A percentile compares a stretch with the other conserved stretches of the same genome.
Conservation (phyloP, 306 rosid genomes). For the Begonia peltatifolia region DNA sequence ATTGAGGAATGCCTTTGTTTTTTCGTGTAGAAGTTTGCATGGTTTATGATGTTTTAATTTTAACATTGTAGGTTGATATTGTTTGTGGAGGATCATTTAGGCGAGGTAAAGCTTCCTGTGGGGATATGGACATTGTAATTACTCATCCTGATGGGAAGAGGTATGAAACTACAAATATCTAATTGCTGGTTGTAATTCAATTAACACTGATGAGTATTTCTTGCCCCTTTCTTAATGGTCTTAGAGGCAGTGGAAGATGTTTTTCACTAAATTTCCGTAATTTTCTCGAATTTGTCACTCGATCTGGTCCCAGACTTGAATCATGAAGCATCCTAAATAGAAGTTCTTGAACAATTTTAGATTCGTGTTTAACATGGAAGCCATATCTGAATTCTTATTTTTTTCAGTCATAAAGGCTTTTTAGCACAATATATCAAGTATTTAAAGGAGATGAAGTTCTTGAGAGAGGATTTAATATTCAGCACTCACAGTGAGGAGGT, state of each 20-base stretch:
- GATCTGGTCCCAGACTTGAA: not conserved
- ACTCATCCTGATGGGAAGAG: slow-evolving; percentile 91
- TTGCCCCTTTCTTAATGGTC: not conserved
- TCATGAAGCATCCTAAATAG: not conserved
- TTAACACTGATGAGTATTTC: not conserved
- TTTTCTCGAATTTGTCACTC: too few species aligned
- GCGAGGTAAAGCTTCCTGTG: slow-evolving; percentile 86
- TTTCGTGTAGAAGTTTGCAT: too few species aligned
- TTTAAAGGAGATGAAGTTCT: slow-evolving; percentile 70
- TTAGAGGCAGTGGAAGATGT: too few species aligned
- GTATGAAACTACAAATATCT: slow-evolving; percentile 14
- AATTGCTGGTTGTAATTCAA: too few species aligned
- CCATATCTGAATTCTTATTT: slow-evolving; percentile 6
- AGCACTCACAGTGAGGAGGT: slow-evolving; percentile 93
- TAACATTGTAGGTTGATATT: slow-evolving; percentile 36
- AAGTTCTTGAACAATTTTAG: too few species aligned
- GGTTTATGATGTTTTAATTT: not conserved
- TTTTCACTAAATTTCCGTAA: too few species aligned
- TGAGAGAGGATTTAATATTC: slow-evolving; percentile 79
- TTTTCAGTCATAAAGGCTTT: slow-evolving; percentile 77
- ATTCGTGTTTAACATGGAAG: too few species aligned
- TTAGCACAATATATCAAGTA: slow-evolving; percentile 47
- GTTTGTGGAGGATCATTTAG: slow-evolving; percentile 91
- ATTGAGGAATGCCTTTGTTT: too few species aligned
- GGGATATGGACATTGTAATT: slow-evolving; percentile 79